Evolutionary conservation across 2,329 filamentous ascomycete genomes (phyloP).

Genomic region (Sporothrix protearum): DNA sequence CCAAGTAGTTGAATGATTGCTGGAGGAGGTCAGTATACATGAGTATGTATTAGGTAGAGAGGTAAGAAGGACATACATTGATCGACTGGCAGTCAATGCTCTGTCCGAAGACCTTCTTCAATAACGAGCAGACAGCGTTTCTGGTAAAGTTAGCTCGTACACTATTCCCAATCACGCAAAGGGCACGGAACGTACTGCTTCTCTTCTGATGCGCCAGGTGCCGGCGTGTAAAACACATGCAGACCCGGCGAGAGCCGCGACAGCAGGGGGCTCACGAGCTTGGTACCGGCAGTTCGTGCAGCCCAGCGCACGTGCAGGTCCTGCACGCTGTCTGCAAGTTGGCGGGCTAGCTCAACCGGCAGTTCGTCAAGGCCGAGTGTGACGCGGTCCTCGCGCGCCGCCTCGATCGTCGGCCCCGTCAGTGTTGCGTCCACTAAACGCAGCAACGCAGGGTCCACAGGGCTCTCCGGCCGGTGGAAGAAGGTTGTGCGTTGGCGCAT

Average conservation of each 20-base stretch:
- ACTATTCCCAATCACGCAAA: neutral
- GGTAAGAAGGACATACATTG: slow-evolving; percentile 37
- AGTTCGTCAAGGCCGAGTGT: slow-evolving; percentile 73
- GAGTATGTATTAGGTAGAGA: too few relatives aligned
- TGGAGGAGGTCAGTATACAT: slow-evolving; percentile 29
- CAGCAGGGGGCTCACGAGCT: slow-evolving; percentile 64
- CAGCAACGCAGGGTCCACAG: slow-evolving; percentile 62
- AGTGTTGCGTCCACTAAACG: slow-evolving; percentile 55
- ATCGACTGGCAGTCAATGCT: slow-evolving; percentile 52
- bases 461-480: slow-evolving; percentile 61
- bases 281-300: slow-evolving; percentile 57
- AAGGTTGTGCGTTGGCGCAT: slow-evolving; percentile 83
- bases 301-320: slow-evolving; percentile 79
- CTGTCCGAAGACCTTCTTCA: slow-evolving; percentile 56
- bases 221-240: slow-evolving; percentile 74
- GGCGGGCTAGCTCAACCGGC: slow-evolving; percentile 59
- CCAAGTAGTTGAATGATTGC: slow-evolving; percentile 61
- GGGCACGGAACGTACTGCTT: slow-evolving; percentile 18
- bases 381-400: slow-evolving; percentile 73
- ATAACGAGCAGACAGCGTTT: slow-evolving; percentile 52
- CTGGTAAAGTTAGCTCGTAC: slow-evolving; percentile 32
- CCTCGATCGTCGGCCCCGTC: slow-evolving; percentile 53
- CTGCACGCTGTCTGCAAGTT: slow-evolving; percentile 58
- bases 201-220: neutral
- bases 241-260: slow-evolving; percentile 76